A percentile compares a stretch with the other conserved stretches of the same genome.
phyloP scores from a whole-genome alignment of 139 green algal genomes.

The Tetradesmus obliquus region DNA sequence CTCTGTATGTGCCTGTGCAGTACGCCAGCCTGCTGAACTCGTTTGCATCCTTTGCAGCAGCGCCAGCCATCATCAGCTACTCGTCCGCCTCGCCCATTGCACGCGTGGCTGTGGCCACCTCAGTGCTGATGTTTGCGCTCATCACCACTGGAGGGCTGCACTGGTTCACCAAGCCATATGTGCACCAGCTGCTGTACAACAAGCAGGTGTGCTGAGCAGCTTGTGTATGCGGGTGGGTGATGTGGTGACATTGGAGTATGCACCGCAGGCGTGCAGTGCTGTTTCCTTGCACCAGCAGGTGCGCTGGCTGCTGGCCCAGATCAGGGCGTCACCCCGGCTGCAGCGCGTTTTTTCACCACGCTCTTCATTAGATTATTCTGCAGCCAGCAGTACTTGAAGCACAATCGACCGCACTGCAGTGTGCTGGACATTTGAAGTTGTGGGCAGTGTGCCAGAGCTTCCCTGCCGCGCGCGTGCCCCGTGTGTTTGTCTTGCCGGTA shows the following conservation, averaged over 20 bases:
- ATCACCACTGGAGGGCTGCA: conserved; percentile 44
- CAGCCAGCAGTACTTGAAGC: no score
- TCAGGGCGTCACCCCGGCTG: no score
- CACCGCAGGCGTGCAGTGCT: no score
- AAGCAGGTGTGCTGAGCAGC: background rate
- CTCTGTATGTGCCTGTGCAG: background rate
- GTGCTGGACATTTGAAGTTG: no score
- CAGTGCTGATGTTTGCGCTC: conserved; percentile 30
- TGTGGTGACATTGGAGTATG: no score
- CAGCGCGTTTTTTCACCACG: no score
- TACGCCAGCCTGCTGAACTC: conserved; percentile 46
- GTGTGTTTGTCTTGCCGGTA: no score
- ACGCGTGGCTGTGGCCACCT: conserved; percentile 18
- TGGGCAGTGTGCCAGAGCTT: no score
- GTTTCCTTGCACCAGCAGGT: background rate
- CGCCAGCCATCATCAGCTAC: conserved; percentile 29
- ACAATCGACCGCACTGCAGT: no score
- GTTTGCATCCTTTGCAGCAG: conserved; percentile 33
- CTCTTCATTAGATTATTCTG: no score
- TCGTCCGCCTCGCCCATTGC: conserved; percentile 32
- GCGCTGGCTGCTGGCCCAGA: background rate
- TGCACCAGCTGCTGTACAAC: conserved; percentile 40
- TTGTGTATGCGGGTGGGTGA: background rate
- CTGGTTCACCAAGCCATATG: conserved; percentile 48
- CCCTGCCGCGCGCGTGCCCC: no score